These are phyloP conservation scores for Isoetes taiwanensis DNA, from an alignment of 75 land plant species.

Conservation along the genomic window DNA sequence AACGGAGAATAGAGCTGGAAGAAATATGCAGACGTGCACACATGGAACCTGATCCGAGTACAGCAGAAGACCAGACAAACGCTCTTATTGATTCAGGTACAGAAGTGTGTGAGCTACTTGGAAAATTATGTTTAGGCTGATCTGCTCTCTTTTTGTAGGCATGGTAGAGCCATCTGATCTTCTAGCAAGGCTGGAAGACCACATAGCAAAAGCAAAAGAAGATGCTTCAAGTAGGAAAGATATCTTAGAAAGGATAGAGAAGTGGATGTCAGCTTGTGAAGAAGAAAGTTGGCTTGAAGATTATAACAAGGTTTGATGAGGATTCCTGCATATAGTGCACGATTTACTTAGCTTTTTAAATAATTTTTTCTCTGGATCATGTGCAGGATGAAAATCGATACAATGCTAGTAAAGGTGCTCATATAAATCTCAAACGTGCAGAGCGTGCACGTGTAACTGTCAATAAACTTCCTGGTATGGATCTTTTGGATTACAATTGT, in stretches of 20 bases:
- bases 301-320: no score
- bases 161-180: not conserved
- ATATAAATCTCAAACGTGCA: constrained; percentile 58
- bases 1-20: not conserved
- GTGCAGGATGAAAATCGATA: constrained; percentile 58
- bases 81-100: constrained; percentile 9
- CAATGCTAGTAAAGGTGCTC: constrained; percentile 52
- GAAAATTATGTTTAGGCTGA: not conserved
- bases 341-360: not conserved
- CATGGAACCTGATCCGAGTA: not conserved
- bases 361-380: no score
- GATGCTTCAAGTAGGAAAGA: not conserved
- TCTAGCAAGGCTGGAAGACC: constrained; percentile 1
- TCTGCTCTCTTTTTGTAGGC: not conserved
- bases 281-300: constrained; percentile 8
- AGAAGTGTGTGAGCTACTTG: not conserved
- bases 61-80: not conserved
- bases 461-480: constrained; percentile 49
- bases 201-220: constrained; percentile 2
- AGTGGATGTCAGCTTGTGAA: constrained; percentile 4
- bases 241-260: not conserved
- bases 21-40: constrained; percentile 3
- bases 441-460: constrained; percentile 50
- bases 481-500: not conserved
- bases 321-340: no score